These are phyloP conservation scores for Puccinia brachypodii DNA, from an alignment of 1,284 basidiomycete species.

Conservation along the genomic window DNA sequence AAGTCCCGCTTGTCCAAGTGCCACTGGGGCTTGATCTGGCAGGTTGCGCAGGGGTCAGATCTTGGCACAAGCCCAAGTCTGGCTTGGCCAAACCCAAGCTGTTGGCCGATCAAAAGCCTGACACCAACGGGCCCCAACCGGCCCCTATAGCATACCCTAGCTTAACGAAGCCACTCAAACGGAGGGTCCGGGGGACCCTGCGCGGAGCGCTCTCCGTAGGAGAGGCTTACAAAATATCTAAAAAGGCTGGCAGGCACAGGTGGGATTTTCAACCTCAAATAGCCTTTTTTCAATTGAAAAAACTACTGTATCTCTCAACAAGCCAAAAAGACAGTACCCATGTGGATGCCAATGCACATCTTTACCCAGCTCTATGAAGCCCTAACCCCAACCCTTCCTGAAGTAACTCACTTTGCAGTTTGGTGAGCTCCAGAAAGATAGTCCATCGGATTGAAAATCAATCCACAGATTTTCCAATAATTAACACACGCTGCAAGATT, in stretches of 20 bases:
- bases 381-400: not conserved
- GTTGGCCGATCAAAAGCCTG: too few species aligned
- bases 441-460: not conserved
- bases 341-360: not conserved
- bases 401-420: not conserved
- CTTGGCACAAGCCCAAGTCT: too few species aligned
- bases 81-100: too few species aligned
- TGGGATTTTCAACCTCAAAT: not conserved
- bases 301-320: not conserved
- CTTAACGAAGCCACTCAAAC: too few species aligned
- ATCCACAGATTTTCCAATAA: not conserved
- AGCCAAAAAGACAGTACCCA: not conserved
- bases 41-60: too few species aligned
- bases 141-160: too few species aligned
- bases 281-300: not conserved
- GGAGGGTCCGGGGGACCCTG: too few species aligned
- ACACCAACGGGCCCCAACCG: too few species aligned
- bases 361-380: not conserved
- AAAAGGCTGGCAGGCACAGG: not conserved
- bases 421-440: not conserved
- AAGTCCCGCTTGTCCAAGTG: too few species aligned
- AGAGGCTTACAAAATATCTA: not conserved
- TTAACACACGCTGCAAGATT: too few species aligned
- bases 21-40: too few species aligned
- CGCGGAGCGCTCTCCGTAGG: too few species aligned